Evolutionary conservation across 192 early-diverging fungal species (phyloP), one percentile per base, ranked within the genome.

Genomic region (Coemansia interrupta): DNA sequence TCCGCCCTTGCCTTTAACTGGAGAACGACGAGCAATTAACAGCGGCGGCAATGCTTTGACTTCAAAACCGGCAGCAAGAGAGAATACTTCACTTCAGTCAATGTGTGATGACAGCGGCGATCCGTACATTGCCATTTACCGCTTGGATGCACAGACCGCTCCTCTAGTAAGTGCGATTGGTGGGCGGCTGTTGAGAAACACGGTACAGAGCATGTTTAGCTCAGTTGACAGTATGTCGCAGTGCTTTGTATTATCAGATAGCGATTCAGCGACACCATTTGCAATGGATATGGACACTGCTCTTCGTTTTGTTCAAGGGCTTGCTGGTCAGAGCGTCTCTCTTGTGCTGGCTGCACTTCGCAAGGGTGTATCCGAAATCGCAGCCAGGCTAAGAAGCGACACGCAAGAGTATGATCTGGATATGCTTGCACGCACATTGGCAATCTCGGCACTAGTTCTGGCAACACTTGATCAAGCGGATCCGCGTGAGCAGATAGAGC

Each of bases 231-330:
- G 32, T 18, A 47, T 78, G 38, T 36, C 53, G 17, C 54, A 22
- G n/a, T 63, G 74, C 58, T 78, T 78, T 52, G 41, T 54, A 22
- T 17, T 13, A 2, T 24, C 24, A 29, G 14, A 17, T 10, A 19
- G 10, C 42, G 45, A 41, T 19, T 41, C 49, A 48, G 23, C n/a
- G 22, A 22, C 40, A 1, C 56, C 42, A 4, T 52, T 71, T 7
- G 48, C 55, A 20, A 45, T 77, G 47, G 73, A 77, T 32, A 26
- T 67, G 15, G 55, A 14, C 15, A 42, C 68, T 14, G 73, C 68
- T 3, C 43, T 54, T 17, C 40, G 23, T 19, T 70, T 70, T 43
- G 54, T 58, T n/a, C 5, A 11, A 2, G 52, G 60, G 17, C 23
- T 44, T 12, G 54, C 45, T 20, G 43, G 44, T 15, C 23, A 38